A percentile compares a stretch with the other conserved stretches of the same genome.
phyloP scores from a whole-genome alignment of 176 grass and related monocot species.

The Triticum timopheevii region DNA sequence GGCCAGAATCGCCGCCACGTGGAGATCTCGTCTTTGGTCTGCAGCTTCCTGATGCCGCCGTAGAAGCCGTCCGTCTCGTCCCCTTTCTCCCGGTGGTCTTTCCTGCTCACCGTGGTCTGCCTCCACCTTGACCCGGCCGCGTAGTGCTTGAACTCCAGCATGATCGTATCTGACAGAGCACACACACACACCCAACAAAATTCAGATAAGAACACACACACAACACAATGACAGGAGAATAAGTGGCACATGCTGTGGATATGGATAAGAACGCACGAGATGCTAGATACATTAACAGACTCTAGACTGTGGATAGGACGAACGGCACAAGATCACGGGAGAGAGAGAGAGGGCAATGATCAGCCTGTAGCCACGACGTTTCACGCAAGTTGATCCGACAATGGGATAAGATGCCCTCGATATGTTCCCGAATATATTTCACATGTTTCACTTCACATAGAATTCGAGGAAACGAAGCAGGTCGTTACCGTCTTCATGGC shows the following conservation, averaged over 20 bases:
- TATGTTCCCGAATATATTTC: conserved; percentile 17
- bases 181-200: not conserved
- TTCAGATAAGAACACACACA: not conserved
- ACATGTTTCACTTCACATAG: too few relatives aligned
- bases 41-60: conserved; percentile 76
- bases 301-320: not conserved
- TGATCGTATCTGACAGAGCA: conserved; percentile 47
- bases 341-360: not conserved
- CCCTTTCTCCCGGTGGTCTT: conserved; percentile 72
- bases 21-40: conserved; percentile 57
- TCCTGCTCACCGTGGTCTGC: conserved; percentile 56
- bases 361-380: not conserved
- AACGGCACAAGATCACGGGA: conserved; percentile 23
- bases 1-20: conserved; percentile 82
- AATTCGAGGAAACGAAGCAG: not conserved
- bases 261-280: not conserved
- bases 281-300: not conserved
- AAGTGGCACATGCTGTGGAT: not conserved
- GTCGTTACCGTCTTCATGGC: conserved; percentile 70
- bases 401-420: not conserved
- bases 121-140: conserved; percentile 67
- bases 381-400: conserved; percentile 5
- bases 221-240: not conserved
- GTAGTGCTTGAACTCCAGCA: conserved; percentile 90
- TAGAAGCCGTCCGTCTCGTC: conserved; percentile 77